phyloP scores from a whole-genome alignment of 208 protist genomes.

The Vickermania ingenoplastis region DNA sequence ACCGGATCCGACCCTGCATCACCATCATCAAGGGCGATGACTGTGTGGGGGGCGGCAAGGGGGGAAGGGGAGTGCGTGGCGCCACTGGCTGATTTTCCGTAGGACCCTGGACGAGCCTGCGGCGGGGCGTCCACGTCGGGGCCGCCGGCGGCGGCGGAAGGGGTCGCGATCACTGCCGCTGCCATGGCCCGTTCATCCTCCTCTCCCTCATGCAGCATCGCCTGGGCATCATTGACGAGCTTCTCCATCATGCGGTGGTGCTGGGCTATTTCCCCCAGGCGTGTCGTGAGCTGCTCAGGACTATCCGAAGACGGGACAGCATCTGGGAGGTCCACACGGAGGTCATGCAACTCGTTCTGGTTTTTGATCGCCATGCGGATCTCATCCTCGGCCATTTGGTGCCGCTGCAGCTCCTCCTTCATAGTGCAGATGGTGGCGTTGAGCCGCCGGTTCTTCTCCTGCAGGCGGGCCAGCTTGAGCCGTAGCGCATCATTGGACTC shows the following conservation, averaged over 20 bases:
- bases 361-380: neutral
- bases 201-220: slow-evolving; percentile 2
- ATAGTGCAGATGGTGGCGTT: neutral
- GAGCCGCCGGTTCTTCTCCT: slow-evolving; percentile 5
- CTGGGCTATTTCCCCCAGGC: neutral
- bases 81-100: too few species aligned
- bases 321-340: neutral
- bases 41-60: too few species aligned
- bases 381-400: slow-evolving; percentile 3
- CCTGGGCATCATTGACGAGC: slow-evolving; percentile 1
- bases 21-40: too few species aligned
- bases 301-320: neutral
- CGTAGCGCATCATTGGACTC: slow-evolving; percentile 1
- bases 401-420: slow-evolving; percentile 2
- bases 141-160: too few species aligned
- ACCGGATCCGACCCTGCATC: too few species aligned
- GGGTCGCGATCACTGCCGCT: too few species aligned
- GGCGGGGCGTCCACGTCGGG: too few species aligned
- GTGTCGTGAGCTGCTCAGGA: neutral
- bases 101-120: too few species aligned
- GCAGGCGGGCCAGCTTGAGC: neutral
- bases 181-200: slow-evolving; percentile 4
- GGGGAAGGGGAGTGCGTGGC: too few species aligned
- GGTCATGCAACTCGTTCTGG: neutral
- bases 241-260: slow-evolving; percentile 4